Evolutionary conservation across 805 yeast genomes (phyloP).

Genomic region (Millerago galiae): DNA sequence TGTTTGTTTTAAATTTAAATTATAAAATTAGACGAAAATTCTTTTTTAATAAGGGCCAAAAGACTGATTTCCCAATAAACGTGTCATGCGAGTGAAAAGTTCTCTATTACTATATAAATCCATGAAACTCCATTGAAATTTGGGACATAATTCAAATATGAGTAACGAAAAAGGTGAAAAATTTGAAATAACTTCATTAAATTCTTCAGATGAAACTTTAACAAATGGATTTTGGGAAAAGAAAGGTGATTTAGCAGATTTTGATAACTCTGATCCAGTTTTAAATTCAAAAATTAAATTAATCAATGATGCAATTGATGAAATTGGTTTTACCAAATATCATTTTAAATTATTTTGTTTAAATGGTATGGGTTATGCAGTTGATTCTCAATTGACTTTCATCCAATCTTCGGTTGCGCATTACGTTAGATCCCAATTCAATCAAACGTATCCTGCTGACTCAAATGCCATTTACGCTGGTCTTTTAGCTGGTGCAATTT

Average conservation of each 20-base stretch:
- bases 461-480: slow-evolving; percentile 43
- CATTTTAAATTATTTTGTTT: slow-evolving; percentile 39
- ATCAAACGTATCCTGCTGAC: slow-evolving; percentile 34
- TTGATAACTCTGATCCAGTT: slow-evolving; percentile 23
- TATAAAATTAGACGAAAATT: too few species aligned
- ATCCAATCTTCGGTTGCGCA: slow-evolving; percentile 39
- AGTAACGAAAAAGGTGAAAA: background rate
- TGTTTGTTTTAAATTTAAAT: too few species aligned
- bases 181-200: background rate
- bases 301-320: slow-evolving; percentile 48
- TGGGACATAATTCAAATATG: background rate
- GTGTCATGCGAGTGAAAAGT: background rate
- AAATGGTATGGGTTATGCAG: slow-evolving; percentile 47
- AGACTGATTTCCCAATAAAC: background rate
- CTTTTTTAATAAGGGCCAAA: background rate
- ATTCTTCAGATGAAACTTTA: background rate
- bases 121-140: background rate
- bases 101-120: too few species aligned
- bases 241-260: slow-evolving; percentile 14
- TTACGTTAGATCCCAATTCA: slow-evolving; percentile 40
- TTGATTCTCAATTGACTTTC: slow-evolving; percentile 42
- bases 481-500: slow-evolving; percentile 38
- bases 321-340: slow-evolving; percentile 53
- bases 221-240: slow-evolving; percentile 7
- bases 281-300: slow-evolving; percentile 31